phyloP scores from a whole-genome alignment of 306 rosid species.

The Geum urbanum region DNA sequence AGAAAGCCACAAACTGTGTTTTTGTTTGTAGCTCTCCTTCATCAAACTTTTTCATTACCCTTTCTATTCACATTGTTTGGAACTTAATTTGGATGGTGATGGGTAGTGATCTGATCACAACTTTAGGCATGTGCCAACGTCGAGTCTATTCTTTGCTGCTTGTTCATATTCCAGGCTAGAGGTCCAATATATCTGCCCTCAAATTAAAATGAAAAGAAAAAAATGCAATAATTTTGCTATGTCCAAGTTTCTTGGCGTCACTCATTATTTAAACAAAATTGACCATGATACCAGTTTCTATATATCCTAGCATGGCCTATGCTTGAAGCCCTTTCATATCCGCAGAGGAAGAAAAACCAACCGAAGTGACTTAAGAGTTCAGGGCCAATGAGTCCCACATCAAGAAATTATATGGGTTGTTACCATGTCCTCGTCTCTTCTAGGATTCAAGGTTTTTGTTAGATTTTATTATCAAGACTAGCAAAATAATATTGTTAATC shows the following conservation, averaged over 20 bases:
- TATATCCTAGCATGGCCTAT: conserved; percentile 6
- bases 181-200: neutral
- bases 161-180: conserved; percentile 18
- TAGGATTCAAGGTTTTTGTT: neutral
- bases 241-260: conserved; percentile 16
- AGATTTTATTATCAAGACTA: neutral
- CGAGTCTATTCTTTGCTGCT: neutral
- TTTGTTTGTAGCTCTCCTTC: conserved; percentile 9
- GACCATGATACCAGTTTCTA: neutral
- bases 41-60: neutral
- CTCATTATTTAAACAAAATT: neutral
- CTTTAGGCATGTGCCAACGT: too few relatives aligned
- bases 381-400: conserved; percentile 14
- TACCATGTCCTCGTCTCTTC: conserved; percentile 26
- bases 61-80: neutral
- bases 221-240: neutral
- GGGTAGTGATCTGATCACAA: neutral
- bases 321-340: neutral
- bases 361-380: neutral
- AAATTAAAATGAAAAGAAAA: neutral
- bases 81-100: neutral
- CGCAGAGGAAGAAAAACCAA: conserved; percentile 6
- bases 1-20: neutral
- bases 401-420: conserved; percentile 21
- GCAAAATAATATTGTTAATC: neutral